phyloP scores from a whole-genome alignment of 1,139 yeast genomes.

The Saccharomycopsis hybrid region DNA sequence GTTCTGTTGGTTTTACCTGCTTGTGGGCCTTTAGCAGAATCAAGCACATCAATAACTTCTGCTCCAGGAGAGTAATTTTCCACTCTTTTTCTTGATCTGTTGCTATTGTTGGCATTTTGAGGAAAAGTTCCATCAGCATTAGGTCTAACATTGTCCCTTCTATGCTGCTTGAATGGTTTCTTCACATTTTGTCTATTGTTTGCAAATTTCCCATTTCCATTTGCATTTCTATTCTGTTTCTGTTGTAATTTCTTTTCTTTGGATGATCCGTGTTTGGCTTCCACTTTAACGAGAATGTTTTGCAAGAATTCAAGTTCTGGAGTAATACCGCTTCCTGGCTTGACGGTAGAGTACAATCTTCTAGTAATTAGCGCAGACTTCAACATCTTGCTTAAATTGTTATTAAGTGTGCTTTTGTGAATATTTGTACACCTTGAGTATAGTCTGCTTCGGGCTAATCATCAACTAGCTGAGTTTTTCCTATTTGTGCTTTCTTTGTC shows the following conservation, averaged over 20 bases:
- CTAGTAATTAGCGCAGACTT: neutral
- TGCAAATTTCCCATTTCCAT: neutral
- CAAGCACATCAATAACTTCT: too few species aligned
- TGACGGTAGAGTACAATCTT: neutral
- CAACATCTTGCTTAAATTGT: too few species aligned
- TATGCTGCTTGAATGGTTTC: constrained; percentile 5
- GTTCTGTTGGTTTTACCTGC: neutral
- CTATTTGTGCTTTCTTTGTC: too few species aligned
- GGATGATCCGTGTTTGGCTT: too few species aligned
- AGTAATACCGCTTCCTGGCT: neutral
- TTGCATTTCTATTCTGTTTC: neutral
- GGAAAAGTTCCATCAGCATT: neutral
- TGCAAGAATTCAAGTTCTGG: neutral
- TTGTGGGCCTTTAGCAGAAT: too few species aligned
- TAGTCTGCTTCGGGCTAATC: too few species aligned
- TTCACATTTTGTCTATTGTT: neutral
- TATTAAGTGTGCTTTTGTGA: too few species aligned
- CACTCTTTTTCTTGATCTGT: neutral
- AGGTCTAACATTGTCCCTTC: neutral
- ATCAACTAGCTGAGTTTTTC: too few species aligned
- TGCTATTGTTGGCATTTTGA: neutral
- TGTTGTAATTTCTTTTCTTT: neutral
- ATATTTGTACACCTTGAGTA: too few species aligned
- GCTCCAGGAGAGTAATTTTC: neutral
- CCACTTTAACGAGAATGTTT: neutral